Evolutionary conservation across 2,329 filamentous ascomycete genomes (phyloP).

Genomic region (Graphium sp.): DNA sequence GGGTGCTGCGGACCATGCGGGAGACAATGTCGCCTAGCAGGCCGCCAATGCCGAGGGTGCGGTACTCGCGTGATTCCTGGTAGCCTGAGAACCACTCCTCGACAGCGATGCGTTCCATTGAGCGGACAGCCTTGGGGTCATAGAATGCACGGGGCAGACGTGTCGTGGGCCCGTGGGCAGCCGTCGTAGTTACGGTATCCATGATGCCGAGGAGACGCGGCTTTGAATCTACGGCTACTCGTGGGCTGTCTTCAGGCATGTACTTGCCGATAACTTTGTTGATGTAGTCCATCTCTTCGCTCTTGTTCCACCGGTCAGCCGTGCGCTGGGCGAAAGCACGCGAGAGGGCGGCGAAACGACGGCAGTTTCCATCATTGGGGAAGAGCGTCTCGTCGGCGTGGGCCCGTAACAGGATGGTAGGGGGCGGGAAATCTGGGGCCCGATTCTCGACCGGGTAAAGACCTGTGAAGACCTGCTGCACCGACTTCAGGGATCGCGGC

Average conservation of each 20-base stretch:
- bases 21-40: constrained; percentile 71
- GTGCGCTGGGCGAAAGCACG: constrained; percentile 56
- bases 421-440: constrained; percentile 31
- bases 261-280: constrained; percentile 64
- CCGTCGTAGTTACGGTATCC: constrained; percentile 82
- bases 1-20: constrained; percentile 52
- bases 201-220: constrained; percentile 80
- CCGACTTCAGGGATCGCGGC: constrained; percentile 58
- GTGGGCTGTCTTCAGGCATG: constrained; percentile 57
- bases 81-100: constrained; percentile 94
- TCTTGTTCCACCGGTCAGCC: constrained; percentile 56
- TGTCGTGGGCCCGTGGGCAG: constrained; percentile 68
- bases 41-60: constrained; percentile 72
- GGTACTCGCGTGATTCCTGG: constrained; percentile 69
- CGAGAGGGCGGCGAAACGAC: constrained; percentile 52
- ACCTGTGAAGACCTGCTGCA: constrained; percentile 60
- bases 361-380: constrained; percentile 61
- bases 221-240: constrained; percentile 67
- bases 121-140: constrained; percentile 50
- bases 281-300: constrained; percentile 70
- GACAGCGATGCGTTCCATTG: constrained; percentile 59
- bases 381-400: constrained; percentile 61
- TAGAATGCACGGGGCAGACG: constrained; percentile 77
- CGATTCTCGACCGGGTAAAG: constrained; percentile 47
- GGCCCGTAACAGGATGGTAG: constrained; percentile 48